Evolutionary conservation across 2,329 filamentous ascomycete species (phyloP).

Genomic region (Scopulariopsis brevicaulis): DNA sequence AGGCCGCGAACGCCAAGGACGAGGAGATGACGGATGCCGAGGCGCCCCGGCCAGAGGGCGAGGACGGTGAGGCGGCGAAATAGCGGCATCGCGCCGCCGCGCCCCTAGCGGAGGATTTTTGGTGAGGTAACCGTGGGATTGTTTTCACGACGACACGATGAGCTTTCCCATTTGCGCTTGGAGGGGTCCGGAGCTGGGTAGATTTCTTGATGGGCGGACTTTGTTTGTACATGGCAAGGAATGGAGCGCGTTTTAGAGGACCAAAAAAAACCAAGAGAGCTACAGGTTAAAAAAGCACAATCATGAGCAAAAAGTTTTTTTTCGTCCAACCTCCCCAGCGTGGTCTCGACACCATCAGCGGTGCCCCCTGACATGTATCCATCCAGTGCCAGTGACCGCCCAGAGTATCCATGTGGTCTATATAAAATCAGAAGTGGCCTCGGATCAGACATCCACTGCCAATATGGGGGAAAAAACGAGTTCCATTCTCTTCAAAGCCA

Average conservation of each 20-base stretch:
- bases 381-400: too few relatives aligned
- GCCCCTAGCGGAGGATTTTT: slow-evolving; percentile 5
- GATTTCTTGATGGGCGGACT: not conserved
- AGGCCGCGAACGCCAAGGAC: slow-evolving; percentile 38
- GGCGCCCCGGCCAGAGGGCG: slow-evolving; percentile 35
- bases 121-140: slow-evolving; percentile 4
- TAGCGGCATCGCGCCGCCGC: slow-evolving; percentile 12
- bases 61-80: slow-evolving; percentile 27
- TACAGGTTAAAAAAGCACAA: not conserved
- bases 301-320: not conserved
- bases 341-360: too few relatives aligned
- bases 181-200: not conserved
- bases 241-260: not conserved
- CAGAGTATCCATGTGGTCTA: too few relatives aligned
- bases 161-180: slow-evolving; percentile 1
- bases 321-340: not conserved
- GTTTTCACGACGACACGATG: not conserved
- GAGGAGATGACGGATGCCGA: slow-evolving; percentile 56
- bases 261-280: not conserved
- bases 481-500: not conserved
- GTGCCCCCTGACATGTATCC: too few relatives aligned
- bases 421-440: too few relatives aligned
- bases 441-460: too few relatives aligned
- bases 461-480: too few relatives aligned
- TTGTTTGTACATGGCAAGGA: not conserved